Evolutionary conservation across 176 grass and related monocot species (phyloP), one percentile per base, ranked within the genome.

Genomic region (Tuctoria greenei): DNA sequence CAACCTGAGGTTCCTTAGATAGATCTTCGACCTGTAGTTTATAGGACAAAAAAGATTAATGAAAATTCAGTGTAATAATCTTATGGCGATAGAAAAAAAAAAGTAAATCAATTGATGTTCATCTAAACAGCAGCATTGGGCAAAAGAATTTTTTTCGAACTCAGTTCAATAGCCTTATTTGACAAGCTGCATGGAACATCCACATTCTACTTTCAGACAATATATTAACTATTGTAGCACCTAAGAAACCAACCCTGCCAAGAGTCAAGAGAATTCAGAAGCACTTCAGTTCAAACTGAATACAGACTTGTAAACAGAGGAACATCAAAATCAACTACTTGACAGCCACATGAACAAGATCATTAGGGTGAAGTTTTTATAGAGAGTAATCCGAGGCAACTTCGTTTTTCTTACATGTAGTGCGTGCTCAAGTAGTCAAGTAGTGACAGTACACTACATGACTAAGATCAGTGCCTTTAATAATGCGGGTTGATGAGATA

Each of bases 1-100:
- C 95, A 72, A 99, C 91, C 74, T 94, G 89, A 69, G 91, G 89
- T 61, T 99, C 95, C 64, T 43, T 99, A 74, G 95, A 99, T 64
- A 95, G 72, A 94, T 99, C 91, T 20, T 98, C 95, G 11, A 99
- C 95, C 95, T 99, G 78, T 58, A 73, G 84, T 75, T 45, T 77
- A 78, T 64, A n/a, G 9, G 28, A 68, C 52, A 43, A 72, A 40
- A 79, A 41, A 15, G 49, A 67, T n/a, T 44, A 55, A 58, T 20
- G 41, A 65, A 24, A 0, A 15, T 18, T 51, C 50, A 3, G 17
- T 50, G 37, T 38, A 60, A 38, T 18, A 61, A 6, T 67, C 40
- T 23, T 18, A 59, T 51, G 24, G 17, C 9, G 23, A 57, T 61
- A 21, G 0, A 64, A 57, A 9, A 81, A 41, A 34, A 64, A 8